These are phyloP conservation scores for Xylaria castorea DNA, from an alignment of 495 filamentous ascomycete genomes.

Conservation along the genomic window DNA sequence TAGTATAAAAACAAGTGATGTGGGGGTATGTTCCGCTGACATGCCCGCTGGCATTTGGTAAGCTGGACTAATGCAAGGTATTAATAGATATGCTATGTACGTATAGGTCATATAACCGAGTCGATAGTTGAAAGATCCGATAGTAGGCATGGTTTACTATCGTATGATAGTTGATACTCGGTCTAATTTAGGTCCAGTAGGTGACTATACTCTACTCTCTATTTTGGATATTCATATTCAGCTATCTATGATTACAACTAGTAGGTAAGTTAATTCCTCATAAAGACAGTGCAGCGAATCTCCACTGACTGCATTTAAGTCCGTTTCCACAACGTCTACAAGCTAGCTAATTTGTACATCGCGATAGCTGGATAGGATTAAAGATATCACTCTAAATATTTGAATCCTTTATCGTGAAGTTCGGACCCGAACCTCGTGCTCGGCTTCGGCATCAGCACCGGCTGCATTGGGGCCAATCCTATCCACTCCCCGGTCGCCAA, in stretches of 20 bases:
- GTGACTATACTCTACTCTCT: not conserved
- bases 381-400: too few species aligned
- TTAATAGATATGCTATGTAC: not conserved
- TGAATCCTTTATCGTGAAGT: too few species aligned
- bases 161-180: not conserved
- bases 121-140: not conserved
- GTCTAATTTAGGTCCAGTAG: not conserved
- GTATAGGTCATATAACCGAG: not conserved
- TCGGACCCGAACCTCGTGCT: not conserved
- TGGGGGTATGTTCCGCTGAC: not conserved
- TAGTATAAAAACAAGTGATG: not conserved
- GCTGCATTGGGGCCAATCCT: slow-evolving; percentile 3
- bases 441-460: not conserved
- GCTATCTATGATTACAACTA: not conserved
- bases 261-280: too few species aligned
- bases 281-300: too few species aligned
- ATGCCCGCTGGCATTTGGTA: not conserved
- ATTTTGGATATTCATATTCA: not conserved
- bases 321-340: too few species aligned
- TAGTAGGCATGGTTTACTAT: not conserved
- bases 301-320: not conserved
- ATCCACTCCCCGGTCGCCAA: not conserved
- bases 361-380: too few species aligned
- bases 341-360: too few species aligned
- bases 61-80: not conserved